Conservation (phyloP, 805 yeast species). For the Kregervanrija delftensis region DNA sequence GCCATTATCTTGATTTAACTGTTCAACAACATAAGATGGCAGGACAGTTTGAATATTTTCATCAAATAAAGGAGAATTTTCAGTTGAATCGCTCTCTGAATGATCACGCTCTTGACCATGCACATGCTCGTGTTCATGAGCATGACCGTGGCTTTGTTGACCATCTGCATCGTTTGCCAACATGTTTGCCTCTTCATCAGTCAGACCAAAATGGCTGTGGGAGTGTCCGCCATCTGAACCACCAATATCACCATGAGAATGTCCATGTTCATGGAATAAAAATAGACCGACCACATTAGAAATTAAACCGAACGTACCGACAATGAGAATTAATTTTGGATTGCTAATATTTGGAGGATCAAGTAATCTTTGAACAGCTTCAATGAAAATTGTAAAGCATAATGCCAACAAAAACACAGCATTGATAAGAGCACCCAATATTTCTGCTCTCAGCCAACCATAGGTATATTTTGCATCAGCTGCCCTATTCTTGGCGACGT, state of each 20-base stretch:
- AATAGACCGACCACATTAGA: conserved; percentile 81
- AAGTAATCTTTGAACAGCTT: conserved; percentile 84
- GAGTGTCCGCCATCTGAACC: conserved; percentile 17
- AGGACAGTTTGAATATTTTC: conserved; percentile 22
- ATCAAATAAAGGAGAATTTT: conserved; percentile 8
- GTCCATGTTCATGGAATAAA: conserved; percentile 84
- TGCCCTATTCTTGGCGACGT: conserved; percentile 70
- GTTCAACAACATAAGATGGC: conserved; percentile 23
- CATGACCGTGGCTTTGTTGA: not conserved
- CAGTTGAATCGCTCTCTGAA: conserved; percentile 3
- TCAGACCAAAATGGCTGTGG: conserved; percentile 10
- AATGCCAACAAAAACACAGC: conserved; percentile 90
- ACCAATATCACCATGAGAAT: conserved; percentile 35
- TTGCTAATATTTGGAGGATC: conserved; percentile 72
- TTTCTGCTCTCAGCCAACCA: conserved; percentile 98
- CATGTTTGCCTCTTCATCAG: conserved; percentile 7
- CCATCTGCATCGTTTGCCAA: conserved; percentile 1
- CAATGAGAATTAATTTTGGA: conserved; percentile 76
- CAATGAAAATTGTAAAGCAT: conserved; percentile 86
- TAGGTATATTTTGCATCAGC: conserved; percentile 90
- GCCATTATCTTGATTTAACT: conserved; percentile 10
- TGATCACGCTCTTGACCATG: conserved; percentile 3
- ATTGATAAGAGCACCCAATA: conserved; percentile 87
- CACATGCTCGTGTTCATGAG: conserved; percentile 1
- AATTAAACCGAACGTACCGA: conserved; percentile 75